Conservation (phyloP, 306 rosid genomes). For the Pueraria montana region DNA sequence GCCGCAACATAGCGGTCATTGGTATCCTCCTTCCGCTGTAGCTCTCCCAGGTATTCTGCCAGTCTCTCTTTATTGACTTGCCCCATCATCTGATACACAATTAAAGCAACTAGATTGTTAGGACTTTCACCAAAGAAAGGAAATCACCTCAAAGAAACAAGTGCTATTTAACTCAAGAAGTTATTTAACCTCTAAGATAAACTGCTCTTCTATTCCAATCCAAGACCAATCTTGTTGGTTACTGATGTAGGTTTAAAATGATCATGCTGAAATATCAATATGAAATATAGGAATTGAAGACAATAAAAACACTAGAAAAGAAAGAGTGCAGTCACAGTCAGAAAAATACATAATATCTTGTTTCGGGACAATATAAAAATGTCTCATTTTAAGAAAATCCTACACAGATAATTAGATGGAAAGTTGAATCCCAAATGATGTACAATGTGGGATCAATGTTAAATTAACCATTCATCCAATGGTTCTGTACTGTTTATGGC, state of each 20-base stretch:
- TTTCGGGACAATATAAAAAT: neutral
- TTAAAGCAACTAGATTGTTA: conserved; percentile 13
- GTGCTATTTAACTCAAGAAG: conserved; percentile 17
- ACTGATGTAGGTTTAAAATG: conserved; percentile 5
- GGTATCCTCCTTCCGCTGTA: conserved; percentile 86
- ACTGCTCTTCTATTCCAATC: neutral
- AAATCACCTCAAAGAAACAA: conserved; percentile 16
- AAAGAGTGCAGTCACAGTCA: neutral
- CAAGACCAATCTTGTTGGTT: conserved; percentile 7
- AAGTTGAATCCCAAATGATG: neutral
- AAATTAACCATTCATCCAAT: neutral
- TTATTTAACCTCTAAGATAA: conserved; percentile 18
- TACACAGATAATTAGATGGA: neutral
- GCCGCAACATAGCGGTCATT: conserved; percentile 95
- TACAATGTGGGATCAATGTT: neutral
- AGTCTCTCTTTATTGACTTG: conserved; percentile 80
- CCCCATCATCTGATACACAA: conserved; percentile 80
- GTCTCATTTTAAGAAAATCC: conserved; percentile 2
- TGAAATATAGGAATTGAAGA: neutral
- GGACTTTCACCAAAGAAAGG: neutral
- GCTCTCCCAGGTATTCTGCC: conserved; percentile 73
- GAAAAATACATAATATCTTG: neutral
- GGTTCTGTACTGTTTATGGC: neutral
- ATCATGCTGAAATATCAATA: neutral
- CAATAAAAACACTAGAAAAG: neutral